Percentiles rank a stretch among this genome's conserved stretches.
Conservation (phyloP, 2,329 filamentous ascomycete genomes). For the Thelonectria blattea region DNA sequence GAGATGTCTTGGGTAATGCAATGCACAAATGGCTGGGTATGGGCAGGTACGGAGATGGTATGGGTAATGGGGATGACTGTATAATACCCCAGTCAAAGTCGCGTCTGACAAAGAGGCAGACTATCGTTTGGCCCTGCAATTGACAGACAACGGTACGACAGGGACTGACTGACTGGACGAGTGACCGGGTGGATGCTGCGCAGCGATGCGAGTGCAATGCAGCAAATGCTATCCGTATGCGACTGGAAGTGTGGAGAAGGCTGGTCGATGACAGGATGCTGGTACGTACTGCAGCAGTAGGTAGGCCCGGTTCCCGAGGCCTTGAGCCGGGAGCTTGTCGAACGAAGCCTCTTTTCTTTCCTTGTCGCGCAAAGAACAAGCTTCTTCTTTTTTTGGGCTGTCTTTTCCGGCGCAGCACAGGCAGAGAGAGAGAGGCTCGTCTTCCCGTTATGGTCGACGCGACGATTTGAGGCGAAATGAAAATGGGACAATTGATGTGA, state of each 20-base stretch:
- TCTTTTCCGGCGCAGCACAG: slow-evolving; percentile 15
- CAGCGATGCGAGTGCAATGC: slow-evolving; percentile 30
- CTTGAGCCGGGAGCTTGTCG: slow-evolving; percentile 8
- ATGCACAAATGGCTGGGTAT: slow-evolving; percentile 3
- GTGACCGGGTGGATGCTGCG: slow-evolving; percentile 16
- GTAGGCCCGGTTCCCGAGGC: slow-evolving; percentile 17
- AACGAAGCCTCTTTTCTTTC: slow-evolving; percentile 16
- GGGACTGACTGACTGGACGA: slow-evolving; percentile 13
- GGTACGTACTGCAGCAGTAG: not conserved
- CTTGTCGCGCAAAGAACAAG: slow-evolving; percentile 9
- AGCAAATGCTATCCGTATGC: slow-evolving; percentile 23
- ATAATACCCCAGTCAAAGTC: slow-evolving; percentile 10
- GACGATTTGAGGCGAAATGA: too few species aligned
- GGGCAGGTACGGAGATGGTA: too few species aligned
- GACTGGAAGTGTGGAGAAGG: slow-evolving; percentile 38
- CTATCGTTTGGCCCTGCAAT: not conserved
- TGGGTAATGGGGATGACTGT: not conserved
- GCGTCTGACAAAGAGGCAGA: slow-evolving; percentile 5
- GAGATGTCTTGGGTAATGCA: not conserved
- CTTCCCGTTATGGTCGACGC: slow-evolving; percentile 6
- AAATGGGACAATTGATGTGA: slow-evolving; percentile 1
- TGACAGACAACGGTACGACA: slow-evolving; percentile 20
- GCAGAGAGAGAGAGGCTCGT: not conserved
- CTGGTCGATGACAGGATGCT: slow-evolving; percentile 18
- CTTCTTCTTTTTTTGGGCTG: not conserved